A percentile compares a stretch with the other conserved stretches of the same genome.
phyloP scores from a whole-genome alignment of 441 rosid species.

The Dalechampia spathulata region DNA sequence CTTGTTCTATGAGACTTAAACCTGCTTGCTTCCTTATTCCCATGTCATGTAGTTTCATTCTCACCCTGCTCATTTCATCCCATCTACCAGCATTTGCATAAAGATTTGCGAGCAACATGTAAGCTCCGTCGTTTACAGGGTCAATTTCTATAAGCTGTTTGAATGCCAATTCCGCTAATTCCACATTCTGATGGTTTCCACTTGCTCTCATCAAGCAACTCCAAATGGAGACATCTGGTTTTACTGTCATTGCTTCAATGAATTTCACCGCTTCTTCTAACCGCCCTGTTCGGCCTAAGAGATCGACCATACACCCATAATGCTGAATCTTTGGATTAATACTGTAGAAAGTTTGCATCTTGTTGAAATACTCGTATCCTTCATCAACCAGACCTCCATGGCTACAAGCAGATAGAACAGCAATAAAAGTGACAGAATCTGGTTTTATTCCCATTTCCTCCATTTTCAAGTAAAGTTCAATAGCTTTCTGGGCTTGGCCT shows the following conservation, averaged over 20 bases:
- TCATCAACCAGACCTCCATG: slow-evolving; percentile 19
- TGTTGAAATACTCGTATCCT: slow-evolving; percentile 10
- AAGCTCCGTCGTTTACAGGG: slow-evolving; percentile 13
- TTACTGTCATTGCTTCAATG: slow-evolving; percentile 14
- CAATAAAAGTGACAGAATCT: slow-evolving; percentile 15
- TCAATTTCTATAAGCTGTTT: slow-evolving; percentile 8
- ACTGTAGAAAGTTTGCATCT: slow-evolving; percentile 4
- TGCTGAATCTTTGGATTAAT: slow-evolving; percentile 12
- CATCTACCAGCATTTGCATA: slow-evolving; percentile 13
- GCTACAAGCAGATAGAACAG: slow-evolving; percentile 16
- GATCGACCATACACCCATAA: no score
- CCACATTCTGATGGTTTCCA: slow-evolving; percentile 8
- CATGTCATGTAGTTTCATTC: slow-evolving; percentile 2
- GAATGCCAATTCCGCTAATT: slow-evolving; percentile 14
- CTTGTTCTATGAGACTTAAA: background rate
- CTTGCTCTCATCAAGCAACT: slow-evolving; percentile 17
- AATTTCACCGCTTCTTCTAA: slow-evolving; percentile 14
- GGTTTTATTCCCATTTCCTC: slow-evolving; percentile 7
- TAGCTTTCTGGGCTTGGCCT: slow-evolving; percentile 7
- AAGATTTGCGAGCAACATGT: slow-evolving; percentile 3
- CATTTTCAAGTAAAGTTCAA: slow-evolving; percentile 10
- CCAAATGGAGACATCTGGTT: slow-evolving; percentile 17
- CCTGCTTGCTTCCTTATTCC: slow-evolving; percentile 13
- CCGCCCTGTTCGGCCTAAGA: slow-evolving; percentile 14
- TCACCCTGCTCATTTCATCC: slow-evolving; percentile 2